phyloP scores from a whole-genome alignment of 2,329 filamentous ascomycete species.

The Colletotrichum lupini region DNA sequence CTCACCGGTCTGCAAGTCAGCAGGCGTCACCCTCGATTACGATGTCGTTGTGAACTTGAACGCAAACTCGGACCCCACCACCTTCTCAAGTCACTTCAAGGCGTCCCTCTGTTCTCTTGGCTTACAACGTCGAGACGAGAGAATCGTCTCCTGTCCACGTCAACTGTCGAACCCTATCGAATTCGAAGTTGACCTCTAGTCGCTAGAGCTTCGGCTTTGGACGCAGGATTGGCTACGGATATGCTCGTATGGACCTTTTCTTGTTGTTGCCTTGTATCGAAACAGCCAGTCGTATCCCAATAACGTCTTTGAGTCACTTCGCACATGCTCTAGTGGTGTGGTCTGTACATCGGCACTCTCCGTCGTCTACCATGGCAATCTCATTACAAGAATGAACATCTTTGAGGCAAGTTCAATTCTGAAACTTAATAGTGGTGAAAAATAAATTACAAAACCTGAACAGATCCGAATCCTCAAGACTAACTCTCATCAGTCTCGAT shows the following conservation, averaged over 20 bases:
- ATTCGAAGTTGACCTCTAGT: not conserved
- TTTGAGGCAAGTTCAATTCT: not conserved
- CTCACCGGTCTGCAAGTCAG: conserved; percentile 6
- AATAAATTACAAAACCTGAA: not conserved
- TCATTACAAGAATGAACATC: not conserved
- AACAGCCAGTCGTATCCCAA: conserved; percentile 5
- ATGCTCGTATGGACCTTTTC: not conserved
- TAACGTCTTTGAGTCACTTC: conserved; percentile 18
- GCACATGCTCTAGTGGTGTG: conserved; percentile 1
- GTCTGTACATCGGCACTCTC: not conserved
- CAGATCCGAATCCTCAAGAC: not conserved
- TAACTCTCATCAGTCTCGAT: not conserved
- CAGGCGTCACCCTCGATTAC: not conserved
- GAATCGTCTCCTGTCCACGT: not conserved
- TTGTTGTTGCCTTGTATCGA: conserved; percentile 11
- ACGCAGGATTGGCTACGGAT: not conserved
- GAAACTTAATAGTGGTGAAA: not conserved
- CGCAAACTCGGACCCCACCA: conserved; percentile 4
- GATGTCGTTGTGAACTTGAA: not conserved
- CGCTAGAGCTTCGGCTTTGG: not conserved
- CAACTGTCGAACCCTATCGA: not conserved
- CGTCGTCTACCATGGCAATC: not conserved
- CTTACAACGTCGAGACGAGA: not conserved
- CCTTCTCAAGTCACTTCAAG: not conserved
- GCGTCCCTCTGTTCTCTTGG: not conserved